Conservation (phyloP, 163 green algal species). For the Botryococcus braunii region DNA sequence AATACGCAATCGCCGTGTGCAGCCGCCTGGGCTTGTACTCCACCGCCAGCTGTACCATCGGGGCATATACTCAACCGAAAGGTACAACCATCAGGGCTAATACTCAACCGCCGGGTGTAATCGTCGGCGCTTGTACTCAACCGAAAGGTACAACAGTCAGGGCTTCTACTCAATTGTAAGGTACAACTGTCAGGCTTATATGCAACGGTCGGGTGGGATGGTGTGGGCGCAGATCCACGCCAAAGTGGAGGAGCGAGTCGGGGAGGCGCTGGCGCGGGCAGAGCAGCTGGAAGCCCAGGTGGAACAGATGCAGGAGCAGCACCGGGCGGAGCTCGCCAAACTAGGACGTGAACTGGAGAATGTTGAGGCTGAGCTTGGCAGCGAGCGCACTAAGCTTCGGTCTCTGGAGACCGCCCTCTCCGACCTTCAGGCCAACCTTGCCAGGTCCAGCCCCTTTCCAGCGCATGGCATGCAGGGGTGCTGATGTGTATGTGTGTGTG, state of each 20-base stretch:
- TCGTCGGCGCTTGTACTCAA: not conserved
- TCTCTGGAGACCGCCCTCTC: no score
- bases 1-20: no score
- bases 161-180: not conserved
- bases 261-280: constrained; percentile 21
- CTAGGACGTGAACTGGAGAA: no score
- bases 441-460: no score
- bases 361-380: no score
- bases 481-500: no score
- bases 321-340: not conserved
- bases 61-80: not conserved
- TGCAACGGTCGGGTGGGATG: not conserved
- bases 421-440: no score
- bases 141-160: not conserved
- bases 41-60: no score
- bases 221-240: constrained; percentile 28
- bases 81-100: not conserved
- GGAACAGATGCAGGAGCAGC: constrained; percentile 1
- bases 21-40: no score
- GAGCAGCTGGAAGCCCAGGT: constrained; percentile 27
- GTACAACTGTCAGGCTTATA: not conserved
- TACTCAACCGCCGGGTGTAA: not conserved
- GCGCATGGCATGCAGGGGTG: no score
- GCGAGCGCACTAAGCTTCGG: no score
- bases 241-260: constrained; percentile 33